Conservation (phyloP, 169 alveolate species). For the Plasmodium billcollinsi region DNA sequence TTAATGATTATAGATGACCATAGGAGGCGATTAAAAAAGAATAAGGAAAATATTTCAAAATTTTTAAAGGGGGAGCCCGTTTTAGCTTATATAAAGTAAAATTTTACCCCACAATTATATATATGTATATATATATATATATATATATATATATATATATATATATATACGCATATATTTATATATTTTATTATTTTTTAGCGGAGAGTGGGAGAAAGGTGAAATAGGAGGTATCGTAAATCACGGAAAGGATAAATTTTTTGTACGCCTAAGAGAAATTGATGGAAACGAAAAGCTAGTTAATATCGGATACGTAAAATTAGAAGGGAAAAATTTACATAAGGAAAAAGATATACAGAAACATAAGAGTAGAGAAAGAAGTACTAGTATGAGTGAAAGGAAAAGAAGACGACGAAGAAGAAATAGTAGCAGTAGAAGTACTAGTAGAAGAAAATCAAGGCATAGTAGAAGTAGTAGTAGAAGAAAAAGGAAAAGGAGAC, state of each 20-base stretch:
- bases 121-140: too few relatives aligned
- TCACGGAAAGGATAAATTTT: constrained; percentile 78
- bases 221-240: constrained; percentile 79
- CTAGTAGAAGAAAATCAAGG: constrained; percentile 26
- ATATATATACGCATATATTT: neutral
- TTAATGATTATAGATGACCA: constrained; percentile 54
- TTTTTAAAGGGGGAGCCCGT: constrained; percentile 68
- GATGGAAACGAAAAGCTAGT: constrained; percentile 81
- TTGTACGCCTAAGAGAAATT: constrained; percentile 77
- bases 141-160: too few relatives aligned
- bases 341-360: constrained; percentile 32
- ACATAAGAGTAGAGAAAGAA: constrained; percentile 36
- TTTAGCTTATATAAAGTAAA: constrained; percentile 67
- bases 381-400: constrained; percentile 7
- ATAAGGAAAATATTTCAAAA: constrained; percentile 44
- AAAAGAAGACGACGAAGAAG: constrained; percentile 34
- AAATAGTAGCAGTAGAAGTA: constrained; percentile 38
- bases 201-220: constrained; percentile 88
- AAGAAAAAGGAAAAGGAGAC: constrained; percentile 8
- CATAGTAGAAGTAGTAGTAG: constrained; percentile 10
- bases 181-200: neutral
- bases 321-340: constrained; percentile 52
- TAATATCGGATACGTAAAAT: constrained; percentile 81
- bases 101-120: too few relatives aligned
- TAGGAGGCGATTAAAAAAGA: constrained; percentile 46